Evolutionary conservation across 108 stramenopile species (phyloP).

Genomic region (Cyclostephanos invisitatus): DNA sequence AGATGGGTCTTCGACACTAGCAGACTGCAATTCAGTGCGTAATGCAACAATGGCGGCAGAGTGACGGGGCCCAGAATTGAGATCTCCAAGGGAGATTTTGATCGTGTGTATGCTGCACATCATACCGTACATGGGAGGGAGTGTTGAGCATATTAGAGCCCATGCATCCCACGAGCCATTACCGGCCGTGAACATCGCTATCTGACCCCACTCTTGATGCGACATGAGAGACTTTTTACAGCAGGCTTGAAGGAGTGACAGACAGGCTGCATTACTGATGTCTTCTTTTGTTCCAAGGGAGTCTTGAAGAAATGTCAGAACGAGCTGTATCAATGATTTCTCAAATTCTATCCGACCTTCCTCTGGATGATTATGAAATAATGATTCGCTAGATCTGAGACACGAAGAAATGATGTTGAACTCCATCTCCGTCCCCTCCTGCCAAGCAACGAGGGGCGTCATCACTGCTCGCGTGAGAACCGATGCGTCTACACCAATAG

Average conservation of each 20-base stretch:
- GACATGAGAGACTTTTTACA: constrained; percentile 42
- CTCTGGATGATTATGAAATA: constrained; percentile 21
- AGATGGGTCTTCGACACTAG: constrained; percentile 30
- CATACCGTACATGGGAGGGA: constrained; percentile 26
- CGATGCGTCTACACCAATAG: constrained; percentile 16
- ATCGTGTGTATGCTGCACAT: constrained; percentile 55
- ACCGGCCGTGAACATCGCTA: constrained; percentile 46
- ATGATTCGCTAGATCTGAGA: constrained; percentile 27
- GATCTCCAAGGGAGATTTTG: constrained; percentile 52
- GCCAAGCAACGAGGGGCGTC: constrained; percentile 49
- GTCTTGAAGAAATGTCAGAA: constrained; percentile 31
- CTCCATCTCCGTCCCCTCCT: constrained; percentile 27
- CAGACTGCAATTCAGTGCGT: constrained; percentile 40
- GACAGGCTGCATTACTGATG: constrained; percentile 22
- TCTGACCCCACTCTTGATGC: constrained; percentile 38
- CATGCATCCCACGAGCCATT: constrained; percentile 67
- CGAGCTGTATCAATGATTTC: constrained; percentile 55
- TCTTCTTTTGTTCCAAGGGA: constrained; percentile 22
- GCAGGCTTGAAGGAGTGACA: constrained; percentile 53
- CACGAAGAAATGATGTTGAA: constrained; percentile 30
- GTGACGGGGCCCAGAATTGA: constrained; percentile 42
- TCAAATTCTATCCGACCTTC: constrained; percentile 22
- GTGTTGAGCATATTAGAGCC: constrained; percentile 45
- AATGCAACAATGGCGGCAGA: constrained; percentile 50
- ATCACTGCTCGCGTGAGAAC: constrained; percentile 45